Base-by-base conservation (phyloP, 2,329 filamentous ascomycete species). In the Samsoniella hepiali region DNA sequence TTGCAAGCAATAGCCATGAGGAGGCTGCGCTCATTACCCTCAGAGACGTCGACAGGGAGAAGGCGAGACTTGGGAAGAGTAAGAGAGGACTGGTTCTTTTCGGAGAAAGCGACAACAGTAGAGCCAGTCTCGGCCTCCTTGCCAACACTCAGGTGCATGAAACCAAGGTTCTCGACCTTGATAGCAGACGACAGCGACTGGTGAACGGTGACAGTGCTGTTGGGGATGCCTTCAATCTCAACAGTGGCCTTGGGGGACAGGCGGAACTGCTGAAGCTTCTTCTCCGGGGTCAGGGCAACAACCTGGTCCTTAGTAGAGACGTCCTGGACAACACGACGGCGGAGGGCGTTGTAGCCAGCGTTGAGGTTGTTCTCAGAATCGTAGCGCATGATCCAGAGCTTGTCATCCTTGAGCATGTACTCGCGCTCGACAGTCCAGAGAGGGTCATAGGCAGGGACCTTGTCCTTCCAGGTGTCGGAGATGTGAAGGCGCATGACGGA, bases 391-490 rank as follows among this genome's bases (percentile, higher is more conserved):
- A 64, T 45, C 51, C 50, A 59, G 31, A 65, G 54, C 22, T 57
- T 62, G 47, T 53, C 62, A 31, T 63, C 58, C 49, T 65, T 57
- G 44, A 64, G 59, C 44, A 63, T 64, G 49, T 65, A 59, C 38
- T 66, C 65, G 38, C 54, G 59, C 51, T 66, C 65, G 50, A 57
- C 59, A 5, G 59, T 61, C 45, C 53, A 64, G 42, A 64, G 53
- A 58, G 63, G 54, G 13, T 62, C 56, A 57, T 58, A 60, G 15
- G 63, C 40, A 38, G 62, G 62, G 29, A 54, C 55, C 49, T 54
- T 63, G 62, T 63, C 62, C 62, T 63, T 63, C 62, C 62, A 63
- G 40, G 45, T 47, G 27, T 63, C 62, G 29, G 62, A 58, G 42
- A 63, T 63, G 22, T 63, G 62, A 11, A 63, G 55, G 27, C 62